These are phyloP conservation scores for Macrolepiota fuliginosa DNA, from an alignment of 768 basidiomycete species.

Conservation along the genomic window DNA sequence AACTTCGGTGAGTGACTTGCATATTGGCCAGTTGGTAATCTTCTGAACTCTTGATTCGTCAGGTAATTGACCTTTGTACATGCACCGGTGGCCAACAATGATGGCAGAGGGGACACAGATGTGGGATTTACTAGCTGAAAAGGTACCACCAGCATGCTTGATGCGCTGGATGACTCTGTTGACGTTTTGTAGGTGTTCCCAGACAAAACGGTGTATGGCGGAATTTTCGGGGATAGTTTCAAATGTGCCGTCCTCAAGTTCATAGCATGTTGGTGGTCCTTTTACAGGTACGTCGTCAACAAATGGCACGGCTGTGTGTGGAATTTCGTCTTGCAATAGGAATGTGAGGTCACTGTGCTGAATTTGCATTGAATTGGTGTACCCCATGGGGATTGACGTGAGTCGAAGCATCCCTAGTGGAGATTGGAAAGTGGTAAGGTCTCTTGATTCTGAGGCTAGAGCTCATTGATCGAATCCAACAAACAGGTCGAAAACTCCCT, in stretches of 20 bases:
- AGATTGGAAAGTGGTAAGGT: constrained; percentile 40
- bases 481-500: constrained; percentile 24
- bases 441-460: constrained; percentile 22
- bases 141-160: constrained; percentile 25
- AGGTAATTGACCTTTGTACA: constrained; percentile 26
- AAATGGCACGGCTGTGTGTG: constrained; percentile 19
- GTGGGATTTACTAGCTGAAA: constrained; percentile 20
- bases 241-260: neutral
- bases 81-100: constrained; percentile 35
- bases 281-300: constrained; percentile 23
- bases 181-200: constrained; percentile 32
- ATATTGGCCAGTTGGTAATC: constrained; percentile 25
- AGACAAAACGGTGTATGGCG: constrained; percentile 29
- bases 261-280: constrained; percentile 22
- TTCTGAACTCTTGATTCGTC: constrained; percentile 19
- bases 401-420: constrained; percentile 28
- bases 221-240: constrained; percentile 2
- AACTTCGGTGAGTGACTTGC: constrained; percentile 13
- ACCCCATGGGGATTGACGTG: constrained; percentile 34
- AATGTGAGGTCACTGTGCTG: constrained; percentile 31
- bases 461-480: constrained; percentile 32
- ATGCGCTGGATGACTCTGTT: constrained; percentile 33
- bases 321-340: constrained; percentile 29
- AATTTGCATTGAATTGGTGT: constrained; percentile 21
- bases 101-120: constrained; percentile 17